Percentiles rank a stretch among this genome's conserved stretches.
Evolutionary conservation across 805 yeast species (phyloP).

Genomic region (Candida taoyuanica): DNA sequence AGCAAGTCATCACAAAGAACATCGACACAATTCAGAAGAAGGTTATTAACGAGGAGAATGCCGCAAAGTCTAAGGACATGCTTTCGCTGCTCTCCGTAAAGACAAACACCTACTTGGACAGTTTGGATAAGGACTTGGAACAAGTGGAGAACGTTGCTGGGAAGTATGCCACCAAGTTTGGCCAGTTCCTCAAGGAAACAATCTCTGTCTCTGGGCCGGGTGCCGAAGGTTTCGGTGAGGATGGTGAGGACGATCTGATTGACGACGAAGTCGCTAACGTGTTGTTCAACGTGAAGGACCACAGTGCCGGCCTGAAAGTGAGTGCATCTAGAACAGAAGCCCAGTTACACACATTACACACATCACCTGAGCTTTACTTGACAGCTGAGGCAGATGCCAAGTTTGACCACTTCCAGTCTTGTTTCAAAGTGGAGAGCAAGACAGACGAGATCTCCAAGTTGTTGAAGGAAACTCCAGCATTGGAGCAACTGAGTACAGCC

Average conservation of each 20-base stretch:
- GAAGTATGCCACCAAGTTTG: conserved; percentile 49
- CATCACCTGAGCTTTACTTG: conserved; percentile 31
- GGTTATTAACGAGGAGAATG: conserved; percentile 16
- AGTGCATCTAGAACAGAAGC: conserved; percentile 57
- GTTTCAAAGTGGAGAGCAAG: conserved; percentile 42
- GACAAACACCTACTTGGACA: conserved; percentile 64
- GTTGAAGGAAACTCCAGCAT: conserved; percentile 29
- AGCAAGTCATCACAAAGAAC: conserved; percentile 11
- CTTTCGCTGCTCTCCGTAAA: conserved; percentile 19
- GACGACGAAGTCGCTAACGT: conserved; percentile 34
- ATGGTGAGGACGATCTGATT: conserved; percentile 22
- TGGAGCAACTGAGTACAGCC: conserved; percentile 43
- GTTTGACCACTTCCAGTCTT: conserved; percentile 31
- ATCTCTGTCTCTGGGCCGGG: conserved; percentile 27
- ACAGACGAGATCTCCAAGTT: conserved; percentile 48
- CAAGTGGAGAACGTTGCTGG: conserved; percentile 67
- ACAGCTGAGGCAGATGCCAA: conserved; percentile 30
- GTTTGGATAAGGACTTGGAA: conserved; percentile 70
- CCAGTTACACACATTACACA: conserved; percentile 51
- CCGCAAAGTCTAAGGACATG: conserved; percentile 14
- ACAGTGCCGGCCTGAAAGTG: conserved; percentile 30
- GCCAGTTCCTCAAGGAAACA: conserved; percentile 47
- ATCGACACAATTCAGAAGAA: conserved; percentile 12
- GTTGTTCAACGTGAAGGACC: conserved; percentile 38
- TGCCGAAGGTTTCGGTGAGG: conserved; percentile 3